Conservation (phyloP, 352 stramenopile genomes). For the Pythium pectinolyticum region DNA sequence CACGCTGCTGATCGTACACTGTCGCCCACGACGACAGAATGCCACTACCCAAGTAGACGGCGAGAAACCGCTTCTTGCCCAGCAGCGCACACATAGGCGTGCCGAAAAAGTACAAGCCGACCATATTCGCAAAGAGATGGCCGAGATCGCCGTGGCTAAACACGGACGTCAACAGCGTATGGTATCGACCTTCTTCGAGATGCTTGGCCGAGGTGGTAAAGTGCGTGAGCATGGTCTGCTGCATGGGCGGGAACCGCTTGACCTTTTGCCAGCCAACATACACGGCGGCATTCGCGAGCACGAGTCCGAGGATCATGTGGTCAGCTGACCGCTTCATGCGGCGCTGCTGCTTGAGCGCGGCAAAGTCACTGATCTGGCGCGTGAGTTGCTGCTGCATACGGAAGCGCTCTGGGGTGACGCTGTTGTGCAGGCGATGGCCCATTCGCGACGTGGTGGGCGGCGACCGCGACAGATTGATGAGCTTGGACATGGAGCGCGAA, state of each 20-base stretch:
- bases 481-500: background rate
- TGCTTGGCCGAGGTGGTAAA: slow-evolving; percentile 76
- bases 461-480: background rate
- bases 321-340: slow-evolving; percentile 25
- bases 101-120: slow-evolving; percentile 77
- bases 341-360: slow-evolving; percentile 22
- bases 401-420: background rate
- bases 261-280: slow-evolving; percentile 60
- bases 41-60: slow-evolving; percentile 67
- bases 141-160: slow-evolving; percentile 65
- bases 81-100: slow-evolving; percentile 59
- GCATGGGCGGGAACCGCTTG: slow-evolving; percentile 34
- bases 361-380: slow-evolving; percentile 9
- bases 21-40: slow-evolving; percentile 60
- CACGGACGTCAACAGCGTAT: slow-evolving; percentile 71
- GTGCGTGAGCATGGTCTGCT: slow-evolving; percentile 60
- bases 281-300: slow-evolving; percentile 54
- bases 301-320: slow-evolving; percentile 39
- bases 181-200: slow-evolving; percentile 51
- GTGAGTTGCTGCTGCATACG: slow-evolving; percentile 10
- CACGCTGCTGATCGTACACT: slow-evolving; percentile 53
- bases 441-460: background rate
- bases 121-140: slow-evolving; percentile 70
- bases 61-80: slow-evolving; percentile 57
- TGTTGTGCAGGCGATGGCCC: slow-evolving; percentile 7